Percentiles rank a stretch among this genome's conserved stretches.
Evolutionary conservation across 2,329 filamentous ascomycete species (phyloP).

Genomic region (Alternaria dauci): DNA sequence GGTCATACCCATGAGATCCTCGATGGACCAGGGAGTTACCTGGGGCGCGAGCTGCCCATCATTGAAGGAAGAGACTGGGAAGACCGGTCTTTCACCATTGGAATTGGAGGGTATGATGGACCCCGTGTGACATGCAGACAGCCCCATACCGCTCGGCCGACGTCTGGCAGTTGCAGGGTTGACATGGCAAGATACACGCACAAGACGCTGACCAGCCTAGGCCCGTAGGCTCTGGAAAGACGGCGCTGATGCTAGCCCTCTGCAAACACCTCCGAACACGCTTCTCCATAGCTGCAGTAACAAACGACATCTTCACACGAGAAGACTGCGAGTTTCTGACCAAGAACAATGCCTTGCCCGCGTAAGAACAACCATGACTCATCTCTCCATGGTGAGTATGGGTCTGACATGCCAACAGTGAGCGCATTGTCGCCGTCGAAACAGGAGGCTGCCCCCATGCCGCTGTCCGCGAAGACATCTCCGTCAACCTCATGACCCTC

Average conservation of each 20-base stretch:
- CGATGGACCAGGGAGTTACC: constrained; percentile 88
- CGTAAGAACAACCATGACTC: constrained; percentile 48
- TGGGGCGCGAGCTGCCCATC: constrained; percentile 92
- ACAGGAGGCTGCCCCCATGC: constrained; percentile 97
- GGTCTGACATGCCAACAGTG: constrained; percentile 26
- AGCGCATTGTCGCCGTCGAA: constrained; percentile 93
- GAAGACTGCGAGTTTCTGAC: constrained; percentile 99
- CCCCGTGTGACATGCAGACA: neutral
- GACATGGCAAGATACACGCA: constrained; percentile 5
- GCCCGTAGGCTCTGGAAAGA: constrained; percentile 96
- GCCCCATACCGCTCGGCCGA: neutral
- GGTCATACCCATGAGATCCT: constrained; percentile 97
- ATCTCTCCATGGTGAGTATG: neutral
- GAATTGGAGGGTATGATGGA: constrained; percentile 86
- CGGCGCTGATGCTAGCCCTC: constrained; percentile 92
- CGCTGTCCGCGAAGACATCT: constrained; percentile 96
- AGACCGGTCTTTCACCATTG: constrained; percentile 91
- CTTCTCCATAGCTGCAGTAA: constrained; percentile 92
- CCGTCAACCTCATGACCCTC: constrained; percentile 88
- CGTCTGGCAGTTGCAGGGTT: neutral
- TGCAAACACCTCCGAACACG: constrained; percentile 81
- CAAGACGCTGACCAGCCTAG: constrained; percentile 56
- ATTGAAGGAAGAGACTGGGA: constrained; percentile 87
- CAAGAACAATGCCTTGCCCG: constrained; percentile 80
- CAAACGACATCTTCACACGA: constrained; percentile 97